These are phyloP conservation scores for Aureobasidium sp. DNA, from an alignment of 2,329 filamentous ascomycete genomes.

Conservation along the genomic window DNA sequence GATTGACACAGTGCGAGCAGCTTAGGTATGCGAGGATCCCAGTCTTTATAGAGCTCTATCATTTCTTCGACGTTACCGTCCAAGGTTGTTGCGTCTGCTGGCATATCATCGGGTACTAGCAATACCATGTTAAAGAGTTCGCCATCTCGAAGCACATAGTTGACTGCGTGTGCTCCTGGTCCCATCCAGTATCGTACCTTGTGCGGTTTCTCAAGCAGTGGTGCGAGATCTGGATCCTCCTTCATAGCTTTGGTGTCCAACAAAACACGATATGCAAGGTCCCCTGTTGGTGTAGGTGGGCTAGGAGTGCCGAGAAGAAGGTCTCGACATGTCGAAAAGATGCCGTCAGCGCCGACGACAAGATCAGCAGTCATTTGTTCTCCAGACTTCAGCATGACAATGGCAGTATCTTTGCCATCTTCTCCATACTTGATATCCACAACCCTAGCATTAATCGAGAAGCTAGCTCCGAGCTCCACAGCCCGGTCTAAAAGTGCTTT, in stretches of 20 bases:
- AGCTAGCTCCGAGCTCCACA: conserved; percentile 37
- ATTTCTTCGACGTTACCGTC: conserved; percentile 46
- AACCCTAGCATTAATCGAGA: conserved; percentile 39
- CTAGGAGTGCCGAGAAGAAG: conserved; percentile 36
- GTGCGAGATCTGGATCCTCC: conserved; percentile 36
- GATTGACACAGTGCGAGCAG: conserved; percentile 48
- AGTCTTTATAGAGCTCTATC: conserved; percentile 45
- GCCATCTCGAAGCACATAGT: conserved; percentile 41
- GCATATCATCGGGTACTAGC: conserved; percentile 43
- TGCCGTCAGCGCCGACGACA: conserved; percentile 41
- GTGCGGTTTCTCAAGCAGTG: conserved; percentile 37
- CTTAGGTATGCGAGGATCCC: conserved; percentile 47
- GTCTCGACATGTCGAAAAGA: conserved; percentile 37
- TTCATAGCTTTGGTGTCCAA: conserved; percentile 38
- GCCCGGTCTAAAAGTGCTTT: conserved; percentile 39
- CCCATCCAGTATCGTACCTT: conserved; percentile 46
- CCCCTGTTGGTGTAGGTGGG: conserved; percentile 41
- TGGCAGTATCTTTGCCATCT: conserved; percentile 19
- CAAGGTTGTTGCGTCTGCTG: conserved; percentile 34
- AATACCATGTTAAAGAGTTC: conserved; percentile 44
- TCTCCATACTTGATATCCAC: conserved; percentile 29
- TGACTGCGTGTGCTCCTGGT: conserved; percentile 44
- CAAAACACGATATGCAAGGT: conserved; percentile 43
- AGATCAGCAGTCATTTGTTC: conserved; percentile 32
- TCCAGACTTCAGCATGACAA: conserved; percentile 33